Base-by-base conservation (phyloP, 129 eudicot genomes). In the Heracleum sosnowskyi region DNA sequence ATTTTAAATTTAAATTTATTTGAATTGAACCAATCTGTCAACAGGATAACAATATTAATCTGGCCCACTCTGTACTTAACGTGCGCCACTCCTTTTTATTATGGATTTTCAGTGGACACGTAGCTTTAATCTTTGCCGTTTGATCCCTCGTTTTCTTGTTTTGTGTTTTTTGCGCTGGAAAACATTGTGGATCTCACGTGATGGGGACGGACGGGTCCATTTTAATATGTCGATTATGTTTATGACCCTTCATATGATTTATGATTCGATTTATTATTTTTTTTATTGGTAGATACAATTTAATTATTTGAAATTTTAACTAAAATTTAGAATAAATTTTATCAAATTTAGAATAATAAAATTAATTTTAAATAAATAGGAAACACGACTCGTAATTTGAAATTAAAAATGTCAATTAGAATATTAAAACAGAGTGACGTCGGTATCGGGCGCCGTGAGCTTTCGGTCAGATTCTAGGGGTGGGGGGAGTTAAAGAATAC, bases 61-160 rank as follows among this genome's bases (percentile, higher is more conserved):
- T 42, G 20, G 13, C 72, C 72, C 72, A 15, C 72, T 33, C 39
- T 33, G 35, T 26, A 42, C 60, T 33, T 57, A 37, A 77, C 26
- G 36, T 40, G 34, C 76, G 42, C 80, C 80, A 29, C 45, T 39
- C 35, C 37, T 57, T 76, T 37, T 40, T 16, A 28, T 78, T 6
- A 36, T 47, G 76, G 76, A 79, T 26, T 79, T n/a, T 33, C 41
- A 2, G 29, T 13, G 77, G 34, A 68, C 82, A 71, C 71, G 82
- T 79, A n/a, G 29, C 53, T 2, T 26, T 12, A 7, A 79, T 45
- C 69, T 17, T 20, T 7, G 9, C 77, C 76, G 69, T 79, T 28
- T 0, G 4, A 42, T 74, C 26, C 2, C 29, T n/a, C 11, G 5
- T 0, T 26, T 57, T n/a, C 11, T 22, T 53, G 28, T 22, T 53